Evolutionary conservation across 2,329 filamentous ascomycete genomes (phyloP), one percentile per base, ranked within the genome.

Genomic region (Apiospora rasikravindrae): DNA sequence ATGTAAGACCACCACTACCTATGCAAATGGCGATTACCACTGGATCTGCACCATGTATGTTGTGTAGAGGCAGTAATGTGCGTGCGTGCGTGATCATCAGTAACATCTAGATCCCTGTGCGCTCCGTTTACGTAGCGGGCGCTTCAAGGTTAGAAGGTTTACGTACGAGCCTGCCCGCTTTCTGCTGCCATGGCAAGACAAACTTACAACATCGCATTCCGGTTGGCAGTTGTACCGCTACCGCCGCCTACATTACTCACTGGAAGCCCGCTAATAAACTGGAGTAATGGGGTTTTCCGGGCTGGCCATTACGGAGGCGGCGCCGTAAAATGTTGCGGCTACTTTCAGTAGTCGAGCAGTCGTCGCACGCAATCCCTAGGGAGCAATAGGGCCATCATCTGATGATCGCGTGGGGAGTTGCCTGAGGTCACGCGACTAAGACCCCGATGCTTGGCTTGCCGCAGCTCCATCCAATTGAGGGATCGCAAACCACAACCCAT

Each of bases 391-490:
- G 29, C 33, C 57, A 64, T 64, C 57, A 64, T 64, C 57, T 64
- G 57, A 64, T 64, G 57, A 64, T 64, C 57, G 57, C 57, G 57
- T 64, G 67, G 67, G 67, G 42, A 69, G 67, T 69, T 69, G 67
- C 67, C 67, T 69, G 67, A 69, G 67, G 67, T 69, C 67, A 69
- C 67, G 67, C 67, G 67, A 69, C 67, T 22, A 29, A 22, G 42
- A 69, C 42, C 42, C 67, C 67, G 67, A 49, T 45, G 1, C 42
- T 69, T 69, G 67, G 57, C 57, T 40, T 40, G 33, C 19, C 5
- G 19, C 16, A 40, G 33, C 6, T 22, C 19, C 57, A 40, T 40
- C 57, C 57, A 64, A 40, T 64, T n/a, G 57, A n/a, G 19, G 3
- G 22, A 64, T n/a, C 13, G 57, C 57, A 40, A 64, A n/a, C 57